Evolutionary conservation across 352 stramenopile species (phyloP), one percentile per base, ranked within the genome.

Genomic region (Pythium brassicae): DNA sequence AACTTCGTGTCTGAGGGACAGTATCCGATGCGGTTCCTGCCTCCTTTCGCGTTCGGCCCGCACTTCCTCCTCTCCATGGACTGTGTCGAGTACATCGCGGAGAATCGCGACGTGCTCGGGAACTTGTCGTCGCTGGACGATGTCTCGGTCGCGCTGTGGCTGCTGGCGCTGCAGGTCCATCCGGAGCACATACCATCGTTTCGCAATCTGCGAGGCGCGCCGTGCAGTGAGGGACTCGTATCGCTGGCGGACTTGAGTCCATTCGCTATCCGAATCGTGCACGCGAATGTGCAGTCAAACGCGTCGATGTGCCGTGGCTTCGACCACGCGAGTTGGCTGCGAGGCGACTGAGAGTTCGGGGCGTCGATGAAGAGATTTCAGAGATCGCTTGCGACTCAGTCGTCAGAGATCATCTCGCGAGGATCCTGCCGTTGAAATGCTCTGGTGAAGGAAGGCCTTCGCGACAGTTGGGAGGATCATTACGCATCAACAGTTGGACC

Each of bases 91-190:
- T n/a, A n/a, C n/a, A n/a, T n/a, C n/a, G n/a, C n/a, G n/a, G n/a
- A n/a, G n/a, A n/a, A n/a, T n/a, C n/a, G n/a, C n/a, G n/a, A n/a
- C n/a, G n/a, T n/a, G n/a, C n/a, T n/a, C n/a, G n/a, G n/a, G n/a
- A n/a, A 63, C 1, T 65, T 85, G 5, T 66, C 53, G 2, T 63
- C 57, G 0, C 58, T 88, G 19, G 79, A 90, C 48, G 79, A 88
- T 56, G 76, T 87, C 40, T 83, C 72, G 1, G 54, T 88, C 19
- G 69, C 71, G 20, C 52, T 83, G 15, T 89, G 77, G 79, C 42
- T 87, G 50, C 53, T 82, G 4, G 65, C 57, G 4, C 66, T 82
- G 5, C 67, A 86, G 47, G 74, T 87, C 0, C 68, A 71, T 17
- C 57, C 72, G 1, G 32, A 68, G 20, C 73, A 88, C 47, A 25